A percentile compares a stretch with the other conserved stretches of the same genome.
phyloP scores from a whole-genome alignment of 306 rosid species.

The Acacia melanoxylon region DNA sequence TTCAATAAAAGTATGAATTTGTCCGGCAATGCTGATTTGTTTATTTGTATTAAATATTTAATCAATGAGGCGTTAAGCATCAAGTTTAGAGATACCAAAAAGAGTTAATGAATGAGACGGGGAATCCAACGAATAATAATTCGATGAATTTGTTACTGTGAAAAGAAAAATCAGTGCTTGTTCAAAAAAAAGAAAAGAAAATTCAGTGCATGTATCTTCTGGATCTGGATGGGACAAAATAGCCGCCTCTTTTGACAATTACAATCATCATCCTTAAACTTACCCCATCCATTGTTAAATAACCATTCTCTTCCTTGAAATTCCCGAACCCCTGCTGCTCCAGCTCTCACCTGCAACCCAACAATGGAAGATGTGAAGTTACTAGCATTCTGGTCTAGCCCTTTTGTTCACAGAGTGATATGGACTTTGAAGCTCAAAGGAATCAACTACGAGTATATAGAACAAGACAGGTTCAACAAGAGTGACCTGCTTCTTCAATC shows the following conservation, averaged over 20 bases:
- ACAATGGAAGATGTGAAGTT: constrained; percentile 43
- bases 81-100: background rate
- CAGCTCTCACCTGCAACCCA: background rate
- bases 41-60: background rate
- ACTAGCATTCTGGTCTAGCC: constrained; percentile 53
- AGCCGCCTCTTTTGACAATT: background rate
- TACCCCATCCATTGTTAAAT: background rate
- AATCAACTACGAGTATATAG: constrained; percentile 44
- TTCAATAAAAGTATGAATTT: background rate
- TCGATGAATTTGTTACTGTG: background rate
- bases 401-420: constrained; percentile 44
- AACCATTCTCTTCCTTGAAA: background rate
- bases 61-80: background rate
- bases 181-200: too few relatives aligned
- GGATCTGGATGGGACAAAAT: background rate
- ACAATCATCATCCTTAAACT: background rate
- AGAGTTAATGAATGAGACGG: background rate
- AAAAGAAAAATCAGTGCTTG: background rate
- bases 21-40: background rate
- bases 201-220: too few relatives aligned
- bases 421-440: constrained; percentile 52
- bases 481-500: constrained; percentile 42
- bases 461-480: constrained; percentile 40
- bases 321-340: background rate
- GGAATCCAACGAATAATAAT: background rate